A percentile compares a stretch with the other conserved stretches of the same genome.
Evolutionary conservation across 495 filamentous ascomycete species (phyloP).

Genomic region (Penicillium soppii): DNA sequence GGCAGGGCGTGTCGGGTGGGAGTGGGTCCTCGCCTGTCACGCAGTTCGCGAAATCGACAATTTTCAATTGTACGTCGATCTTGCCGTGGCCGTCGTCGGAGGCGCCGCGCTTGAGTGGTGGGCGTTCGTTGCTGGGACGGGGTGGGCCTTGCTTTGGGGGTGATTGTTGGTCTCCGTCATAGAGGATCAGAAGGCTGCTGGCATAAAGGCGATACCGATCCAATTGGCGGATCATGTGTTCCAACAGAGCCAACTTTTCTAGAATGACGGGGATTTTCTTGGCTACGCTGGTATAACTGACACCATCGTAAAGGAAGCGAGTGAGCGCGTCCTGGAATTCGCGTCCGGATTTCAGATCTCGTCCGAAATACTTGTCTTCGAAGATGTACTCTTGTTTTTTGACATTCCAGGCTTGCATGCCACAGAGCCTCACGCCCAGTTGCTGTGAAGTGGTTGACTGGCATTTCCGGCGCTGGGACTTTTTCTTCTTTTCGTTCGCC

Average conservation of each 20-base stretch:
- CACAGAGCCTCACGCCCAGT: slow-evolving; percentile 90
- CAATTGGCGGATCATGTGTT: slow-evolving; percentile 75
- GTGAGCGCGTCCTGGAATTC: slow-evolving; percentile 90
- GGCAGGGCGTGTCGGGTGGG: slow-evolving; percentile 65
- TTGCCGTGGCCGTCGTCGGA: slow-evolving; percentile 50
- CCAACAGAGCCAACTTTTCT: slow-evolving; percentile 75
- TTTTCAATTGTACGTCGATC: slow-evolving; percentile 75
- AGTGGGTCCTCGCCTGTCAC: slow-evolving; percentile 79
- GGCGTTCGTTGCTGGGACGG: slow-evolving; percentile 10
- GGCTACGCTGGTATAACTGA: slow-evolving; percentile 70
- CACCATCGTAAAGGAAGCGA: slow-evolving; percentile 89
- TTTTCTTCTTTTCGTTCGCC: slow-evolving; percentile 85
- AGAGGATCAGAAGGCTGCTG: slow-evolving; percentile 89
- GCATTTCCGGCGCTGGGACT: slow-evolving; percentile 90
- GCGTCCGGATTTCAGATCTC: slow-evolving; percentile 79
- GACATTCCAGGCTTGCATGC: slow-evolving; percentile 93
- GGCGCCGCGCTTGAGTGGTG: slow-evolving; percentile 21
- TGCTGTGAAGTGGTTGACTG: slow-evolving; percentile 87
- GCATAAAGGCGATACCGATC: slow-evolving; percentile 93
- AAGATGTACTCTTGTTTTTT: slow-evolving; percentile 80
- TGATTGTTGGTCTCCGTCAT: slow-evolving; percentile 68
- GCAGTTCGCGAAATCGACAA: slow-evolving; percentile 98
- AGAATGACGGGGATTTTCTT: slow-evolving; percentile 86
- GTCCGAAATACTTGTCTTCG: slow-evolving; percentile 96
- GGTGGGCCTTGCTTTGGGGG: slow-evolving; percentile 11